Evolutionary conservation across 2,329 filamentous ascomycete genomes (phyloP), one percentile per base, ranked within the genome.

Genomic region (Fusarium avenaceum): DNA sequence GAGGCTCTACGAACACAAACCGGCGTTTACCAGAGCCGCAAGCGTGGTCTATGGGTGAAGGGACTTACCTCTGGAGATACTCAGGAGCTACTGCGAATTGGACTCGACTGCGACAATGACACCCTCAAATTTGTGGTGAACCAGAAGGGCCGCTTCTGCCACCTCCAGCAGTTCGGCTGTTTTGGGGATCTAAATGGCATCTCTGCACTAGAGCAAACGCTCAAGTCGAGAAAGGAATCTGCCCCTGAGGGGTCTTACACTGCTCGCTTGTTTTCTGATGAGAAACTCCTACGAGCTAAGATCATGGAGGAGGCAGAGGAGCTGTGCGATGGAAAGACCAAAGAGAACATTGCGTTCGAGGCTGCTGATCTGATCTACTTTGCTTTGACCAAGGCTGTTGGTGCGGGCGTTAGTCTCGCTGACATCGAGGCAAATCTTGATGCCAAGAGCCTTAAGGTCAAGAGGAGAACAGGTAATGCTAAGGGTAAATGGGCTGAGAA

Each of bases 281-380:
- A 93, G 72, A 94, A 96, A 78, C 86, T 99, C 56, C 82, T 97
- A 54, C 87, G 92, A 43, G 96, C 96, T 4, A 99, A 99, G 85
- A 97, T 99, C 57, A 96, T 98, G 89, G 96, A 99, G 80, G 96
- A 99, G 79, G 96, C 96, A 0, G 92, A 96, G 75, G 96, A 99
- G 81, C 86, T 99, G 42, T 97, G 95, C 76, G 89, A 96, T 68
- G 95, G 96, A 17, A 89, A 89, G 70, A 90, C 89, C 0, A 91
- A 92, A 63, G 86, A 94, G 66, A 92, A 98, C 15, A 87, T 97
- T 65, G 93, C 96, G 3, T 97, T 97, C 67, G 96, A 99, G 80
- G 94, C 96, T 10, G 96, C 96, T 1, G 96, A 99, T 76, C 83
- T 99, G 57, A 89, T 99, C 53, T 99, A 98, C 82, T 99, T 99